These are phyloP conservation scores for Macrophomina tecta DNA, from an alignment of 2,329 filamentous ascomycete genomes.

Conservation along the genomic window DNA sequence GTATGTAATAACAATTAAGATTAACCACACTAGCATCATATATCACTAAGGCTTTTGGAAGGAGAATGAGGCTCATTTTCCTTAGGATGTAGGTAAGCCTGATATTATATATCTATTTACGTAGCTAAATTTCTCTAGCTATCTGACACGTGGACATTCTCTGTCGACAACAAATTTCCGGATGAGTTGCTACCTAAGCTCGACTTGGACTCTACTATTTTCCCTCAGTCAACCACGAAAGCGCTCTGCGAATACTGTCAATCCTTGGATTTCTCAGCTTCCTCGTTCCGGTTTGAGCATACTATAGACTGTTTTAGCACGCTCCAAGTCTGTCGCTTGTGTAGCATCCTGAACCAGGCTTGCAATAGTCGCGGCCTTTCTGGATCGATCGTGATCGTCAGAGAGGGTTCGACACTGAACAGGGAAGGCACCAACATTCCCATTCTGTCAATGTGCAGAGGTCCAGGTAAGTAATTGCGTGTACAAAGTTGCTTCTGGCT, in stretches of 20 bases:
- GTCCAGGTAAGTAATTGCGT: too few species aligned
- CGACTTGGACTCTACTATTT: too few species aligned
- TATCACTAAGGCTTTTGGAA: too few species aligned
- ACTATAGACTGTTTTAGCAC: not conserved
- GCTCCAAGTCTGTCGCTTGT: not conserved
- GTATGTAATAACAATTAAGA: not conserved
- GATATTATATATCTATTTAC: not conserved
- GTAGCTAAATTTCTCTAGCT: not conserved
- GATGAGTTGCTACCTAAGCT: constrained; percentile 1
- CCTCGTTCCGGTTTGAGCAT: not conserved
- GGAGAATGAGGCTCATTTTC: too few species aligned
- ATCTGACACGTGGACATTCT: constrained; percentile 30
- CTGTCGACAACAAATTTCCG: constrained; percentile 31
- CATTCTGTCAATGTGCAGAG: not conserved
- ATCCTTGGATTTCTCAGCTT: not conserved
- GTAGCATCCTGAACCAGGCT: not conserved
- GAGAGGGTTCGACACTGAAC: not conserved
- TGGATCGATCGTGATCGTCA: not conserved
- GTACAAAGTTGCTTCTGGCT: too few species aligned
- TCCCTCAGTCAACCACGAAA: not conserved
- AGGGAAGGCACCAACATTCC: not conserved
- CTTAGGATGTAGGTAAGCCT: too few species aligned
- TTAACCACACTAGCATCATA: not conserved
- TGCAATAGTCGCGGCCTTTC: not conserved
- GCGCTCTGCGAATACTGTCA: not conserved